phyloP scores from a whole-genome alignment of 2,329 filamentous ascomycete species.

The Ceratocystis ficicola region DNA sequence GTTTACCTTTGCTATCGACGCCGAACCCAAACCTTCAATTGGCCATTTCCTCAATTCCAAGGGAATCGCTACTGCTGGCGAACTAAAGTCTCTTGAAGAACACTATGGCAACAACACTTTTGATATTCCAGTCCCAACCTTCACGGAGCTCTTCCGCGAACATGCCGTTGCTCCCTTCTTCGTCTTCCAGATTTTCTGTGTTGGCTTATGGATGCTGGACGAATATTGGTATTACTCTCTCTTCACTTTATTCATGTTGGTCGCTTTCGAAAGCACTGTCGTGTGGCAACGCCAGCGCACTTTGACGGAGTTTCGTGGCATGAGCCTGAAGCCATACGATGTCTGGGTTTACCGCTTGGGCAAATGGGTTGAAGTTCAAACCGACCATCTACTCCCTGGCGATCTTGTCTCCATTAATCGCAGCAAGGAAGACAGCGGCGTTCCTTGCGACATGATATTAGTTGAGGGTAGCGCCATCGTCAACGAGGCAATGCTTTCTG shows the following conservation, averaged over 20 bases:
- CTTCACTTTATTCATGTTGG: slow-evolving; percentile 97
- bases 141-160: slow-evolving; percentile 92
- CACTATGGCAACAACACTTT: slow-evolving; percentile 96
- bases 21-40: slow-evolving; percentile 69
- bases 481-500: slow-evolving; percentile 98
- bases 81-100: slow-evolving; percentile 69
- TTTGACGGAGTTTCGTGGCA: slow-evolving; percentile 88
- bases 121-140: slow-evolving; percentile 93
- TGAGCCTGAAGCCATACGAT: slow-evolving; percentile 98
- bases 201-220: slow-evolving; percentile 95
- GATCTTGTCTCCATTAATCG: slow-evolving; percentile 85
- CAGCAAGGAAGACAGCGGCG: slow-evolving; percentile 92
- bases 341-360: slow-evolving; percentile 80
- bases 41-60: slow-evolving; percentile 65
- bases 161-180: slow-evolving; percentile 98
- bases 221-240: slow-evolving; percentile 99
- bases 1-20: slow-evolving; percentile 71
- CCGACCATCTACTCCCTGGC: slow-evolving; percentile 83
- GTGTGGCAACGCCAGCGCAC: slow-evolving; percentile 98
- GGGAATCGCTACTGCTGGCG: slow-evolving; percentile 61
- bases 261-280: slow-evolving; percentile 93
- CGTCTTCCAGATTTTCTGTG: slow-evolving; percentile 97
- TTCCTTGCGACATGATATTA: slow-evolving; percentile 92
- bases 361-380: slow-evolving; percentile 79
- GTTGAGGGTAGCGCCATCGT: slow-evolving; percentile 94